Evolutionary conservation across 192 early-diverging fungal genomes (phyloP).

Genomic region (Backusella macrospora): DNA sequence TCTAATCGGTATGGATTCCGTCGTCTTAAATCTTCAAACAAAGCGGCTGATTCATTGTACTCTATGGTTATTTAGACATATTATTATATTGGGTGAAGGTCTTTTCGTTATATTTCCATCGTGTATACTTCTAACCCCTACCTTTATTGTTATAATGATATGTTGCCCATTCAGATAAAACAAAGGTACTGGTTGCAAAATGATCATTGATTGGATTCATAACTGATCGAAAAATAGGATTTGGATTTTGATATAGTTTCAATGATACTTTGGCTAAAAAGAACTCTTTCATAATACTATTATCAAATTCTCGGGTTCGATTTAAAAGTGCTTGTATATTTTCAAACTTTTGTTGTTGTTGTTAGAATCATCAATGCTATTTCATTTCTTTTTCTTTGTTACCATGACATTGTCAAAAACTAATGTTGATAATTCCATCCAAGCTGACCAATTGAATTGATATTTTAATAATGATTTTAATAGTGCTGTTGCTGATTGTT

Average conservation of each 20-base stretch:
- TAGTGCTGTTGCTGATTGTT: conserved; percentile 55
- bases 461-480: conserved; percentile 69
- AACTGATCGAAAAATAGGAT: conserved; percentile 30
- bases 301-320: conserved; percentile 8
- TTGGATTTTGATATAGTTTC: conserved; percentile 47
- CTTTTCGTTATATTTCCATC: too few relatives aligned
- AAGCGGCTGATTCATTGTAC: conserved; percentile 65
- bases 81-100: too few relatives aligned
- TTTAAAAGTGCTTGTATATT: conserved; percentile 28
- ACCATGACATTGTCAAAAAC: conserved; percentile 48
- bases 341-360: conserved; percentile 17
- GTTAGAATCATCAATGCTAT: too few relatives aligned
- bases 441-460: conserved; percentile 92
- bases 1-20: conserved; percentile 82
- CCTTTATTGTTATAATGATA: conserved; percentile 60
- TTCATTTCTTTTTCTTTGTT: not conserved
- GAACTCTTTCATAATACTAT: conserved; percentile 39
- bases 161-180: conserved; percentile 64
- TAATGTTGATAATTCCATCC: conserved; percentile 73
- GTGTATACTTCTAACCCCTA: too few relatives aligned
- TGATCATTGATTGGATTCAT: conserved; percentile 48
- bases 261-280: conserved; percentile 62
- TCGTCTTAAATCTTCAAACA: conserved; percentile 72
- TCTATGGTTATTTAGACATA: conserved; percentile 58
- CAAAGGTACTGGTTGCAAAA: conserved; percentile 67